These are phyloP conservation scores for Pseudogymnoascus sp. DNA, from an alignment of 2,329 filamentous ascomycete genomes.

Conservation along the genomic window DNA sequence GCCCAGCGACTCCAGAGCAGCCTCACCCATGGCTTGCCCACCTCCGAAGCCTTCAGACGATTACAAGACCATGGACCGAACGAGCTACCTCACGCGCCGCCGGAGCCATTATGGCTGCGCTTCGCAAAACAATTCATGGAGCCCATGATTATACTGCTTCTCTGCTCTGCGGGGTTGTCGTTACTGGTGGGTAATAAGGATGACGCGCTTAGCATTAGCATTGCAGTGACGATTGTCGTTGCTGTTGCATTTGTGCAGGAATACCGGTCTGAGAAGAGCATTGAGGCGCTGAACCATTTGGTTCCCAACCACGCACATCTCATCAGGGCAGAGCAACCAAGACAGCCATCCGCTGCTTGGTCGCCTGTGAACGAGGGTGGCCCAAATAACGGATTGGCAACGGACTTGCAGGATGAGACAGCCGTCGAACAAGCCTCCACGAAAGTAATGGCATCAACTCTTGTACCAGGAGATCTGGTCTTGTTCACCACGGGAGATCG, in stretches of 20 bases:
- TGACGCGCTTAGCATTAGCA: constrained; percentile 89
- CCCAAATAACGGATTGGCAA: constrained; percentile 10
- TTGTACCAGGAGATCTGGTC: constrained; percentile 89
- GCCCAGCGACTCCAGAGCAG: constrained; percentile 74
- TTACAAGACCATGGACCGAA: constrained; percentile 79
- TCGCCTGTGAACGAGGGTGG: constrained; percentile 1
- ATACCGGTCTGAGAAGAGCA: constrained; percentile 93
- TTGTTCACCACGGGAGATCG: constrained; percentile 93
- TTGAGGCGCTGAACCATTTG: constrained; percentile 87
- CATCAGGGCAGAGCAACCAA: constrained; percentile 47
- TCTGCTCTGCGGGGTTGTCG: constrained; percentile 81
- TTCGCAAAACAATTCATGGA: constrained; percentile 97
- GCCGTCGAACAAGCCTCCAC: constrained; percentile 60
- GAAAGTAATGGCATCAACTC: constrained; percentile 76
- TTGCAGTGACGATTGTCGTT: constrained; percentile 95
- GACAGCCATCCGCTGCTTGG: neutral
- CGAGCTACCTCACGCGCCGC: constrained; percentile 87
- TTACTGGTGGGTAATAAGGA: constrained; percentile 88
- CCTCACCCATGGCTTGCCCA: constrained; percentile 70
- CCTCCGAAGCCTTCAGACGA: constrained; percentile 71
- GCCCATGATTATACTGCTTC: constrained; percentile 82
- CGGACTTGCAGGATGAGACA: constrained; percentile 36
- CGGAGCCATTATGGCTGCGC: constrained; percentile 88
- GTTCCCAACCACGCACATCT: constrained; percentile 94
- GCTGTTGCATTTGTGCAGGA: constrained; percentile 95